These are phyloP conservation scores for Suillus subluteus DNA, from an alignment of 768 basidiomycete species.

Conservation along the genomic window DNA sequence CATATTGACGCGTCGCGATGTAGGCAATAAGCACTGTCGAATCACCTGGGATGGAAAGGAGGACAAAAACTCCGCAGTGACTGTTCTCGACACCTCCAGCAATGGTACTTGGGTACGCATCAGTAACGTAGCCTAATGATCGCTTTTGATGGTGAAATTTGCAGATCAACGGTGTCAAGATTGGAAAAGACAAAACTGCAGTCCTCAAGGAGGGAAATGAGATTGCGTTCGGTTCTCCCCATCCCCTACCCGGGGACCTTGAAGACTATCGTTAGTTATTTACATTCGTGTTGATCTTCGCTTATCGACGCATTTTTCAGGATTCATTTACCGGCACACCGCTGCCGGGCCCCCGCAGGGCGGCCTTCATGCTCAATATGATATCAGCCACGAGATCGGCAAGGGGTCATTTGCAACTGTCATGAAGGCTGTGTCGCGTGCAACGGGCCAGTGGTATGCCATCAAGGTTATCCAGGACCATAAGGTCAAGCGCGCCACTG, in stretches of 20 bases:
- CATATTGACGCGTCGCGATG: constrained; percentile 29
- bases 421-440: constrained; percentile 74
- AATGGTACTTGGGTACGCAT: constrained; percentile 48
- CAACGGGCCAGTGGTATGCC: constrained; percentile 76
- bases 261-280: constrained; percentile 76
- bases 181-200: constrained; percentile 43
- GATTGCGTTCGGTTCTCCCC: constrained; percentile 76
- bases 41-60: constrained; percentile 40
- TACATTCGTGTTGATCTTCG: not conserved
- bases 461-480: constrained; percentile 81
- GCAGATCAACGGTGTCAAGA: constrained; percentile 44
- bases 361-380: constrained; percentile 68
- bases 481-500: constrained; percentile 45
- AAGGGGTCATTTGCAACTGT: constrained; percentile 93
- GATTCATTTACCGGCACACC: constrained; percentile 72
- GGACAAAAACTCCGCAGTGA: constrained; percentile 35
- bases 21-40: constrained; percentile 44
- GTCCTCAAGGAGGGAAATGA: constrained; percentile 72
- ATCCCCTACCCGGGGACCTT: constrained; percentile 46
- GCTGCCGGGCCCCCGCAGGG: constrained; percentile 51
- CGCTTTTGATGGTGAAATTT: not conserved
- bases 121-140: not conserved
- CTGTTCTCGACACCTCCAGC: constrained; percentile 40
- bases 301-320: constrained; percentile 36
- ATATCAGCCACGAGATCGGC: constrained; percentile 73